Base-by-base conservation (phyloP, 768 basidiomycete species). In the Pleurotus sapidus region DNA sequence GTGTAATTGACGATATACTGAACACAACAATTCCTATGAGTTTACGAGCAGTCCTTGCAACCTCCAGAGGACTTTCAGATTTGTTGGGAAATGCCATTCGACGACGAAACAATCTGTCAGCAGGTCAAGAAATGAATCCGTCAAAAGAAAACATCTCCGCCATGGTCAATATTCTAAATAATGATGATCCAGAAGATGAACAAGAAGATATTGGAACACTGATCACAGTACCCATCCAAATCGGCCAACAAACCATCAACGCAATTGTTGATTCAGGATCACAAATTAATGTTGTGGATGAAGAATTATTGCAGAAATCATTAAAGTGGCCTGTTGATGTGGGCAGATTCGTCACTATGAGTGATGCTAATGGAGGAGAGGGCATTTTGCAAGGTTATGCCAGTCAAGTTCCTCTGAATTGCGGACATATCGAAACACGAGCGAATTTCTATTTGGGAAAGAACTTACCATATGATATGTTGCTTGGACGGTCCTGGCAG, bases 281-380 rank as follows among this genome's bases (percentile, higher is more conserved):
- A n/a, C 60, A 68, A 47, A n/a, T 70, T 4, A 68, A 69, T 55
- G 58, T 70, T 14, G 58, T 64, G 0, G 47, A 55, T 0, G 17
- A 55, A 7, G 56, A 60, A 3, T 7, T 63, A 2, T 68, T 61
- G 0, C 47, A 60, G 1, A 17, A 9, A 1, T 47, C 30, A 20
- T 49, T 58, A 1, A 46, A 55, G 1, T 23, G 58, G 3, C 57
- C 64, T 1, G 57, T 68, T 1, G 64, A 68, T 12, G 55, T 62
- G 12, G 42, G 20, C 1, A 11, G 55, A 8, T 11, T n/a, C 0
- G 63, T 57, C 1, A 49, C 14, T 0, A 65, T 71, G 61, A 57
- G 55, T 34, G 71, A 73, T 50, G 70, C 67, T 0, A 73, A 70
- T 59, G 69, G 70, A 2, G 66, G 65, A 2, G 54, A 60, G 46